Percentiles rank a stretch among this genome's conserved stretches.
Conservation (phyloP, 2,329 filamentous ascomycete species). For the Claviceps fusiformis region DNA sequence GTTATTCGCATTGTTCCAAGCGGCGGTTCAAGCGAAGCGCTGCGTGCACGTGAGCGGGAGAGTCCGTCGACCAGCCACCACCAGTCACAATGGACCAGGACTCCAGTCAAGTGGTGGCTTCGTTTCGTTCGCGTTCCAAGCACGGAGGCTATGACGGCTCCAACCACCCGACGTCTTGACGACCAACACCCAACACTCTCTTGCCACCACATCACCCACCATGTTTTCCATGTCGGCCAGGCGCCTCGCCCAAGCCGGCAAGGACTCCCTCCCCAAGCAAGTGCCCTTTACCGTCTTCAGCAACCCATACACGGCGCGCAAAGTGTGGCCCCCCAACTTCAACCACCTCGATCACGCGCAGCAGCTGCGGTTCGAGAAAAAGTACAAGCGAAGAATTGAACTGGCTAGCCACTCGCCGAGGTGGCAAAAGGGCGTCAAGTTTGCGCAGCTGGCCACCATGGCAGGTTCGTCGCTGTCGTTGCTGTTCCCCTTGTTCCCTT, state of each 20-base stretch:
- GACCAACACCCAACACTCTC: neutral
- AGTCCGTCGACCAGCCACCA: too few species aligned
- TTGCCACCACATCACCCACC: neutral
- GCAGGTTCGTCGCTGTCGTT: slow-evolving; percentile 36
- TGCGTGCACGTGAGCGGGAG: too few species aligned
- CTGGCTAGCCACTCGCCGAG: slow-evolving; percentile 46
- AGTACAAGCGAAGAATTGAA: slow-evolving; percentile 57
- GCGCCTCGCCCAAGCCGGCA: slow-evolving; percentile 20
- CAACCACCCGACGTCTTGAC: too few species aligned
- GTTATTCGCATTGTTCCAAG: too few species aligned
- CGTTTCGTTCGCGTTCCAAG: too few species aligned
- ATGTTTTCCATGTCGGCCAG: slow-evolving; percentile 24
- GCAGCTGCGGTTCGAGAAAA: slow-evolving; percentile 66
- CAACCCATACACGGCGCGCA: slow-evolving; percentile 52
- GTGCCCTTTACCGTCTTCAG: slow-evolving; percentile 25
- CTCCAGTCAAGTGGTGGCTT: too few species aligned
- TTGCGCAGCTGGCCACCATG: slow-evolving; percentile 48
- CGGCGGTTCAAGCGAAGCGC: too few species aligned
- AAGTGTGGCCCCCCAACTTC: slow-evolving; percentile 69
- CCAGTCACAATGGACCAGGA: too few species aligned
- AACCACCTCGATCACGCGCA: slow-evolving; percentile 53
- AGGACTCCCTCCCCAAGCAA: slow-evolving; percentile 14
- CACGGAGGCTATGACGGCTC: too few species aligned
- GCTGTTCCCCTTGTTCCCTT: slow-evolving; percentile 29
- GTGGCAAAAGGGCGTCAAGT: slow-evolving; percentile 51